phyloP scores from a whole-genome alignment of 2,329 filamentous ascomycete species.

The Penicillium crustosum region DNA sequence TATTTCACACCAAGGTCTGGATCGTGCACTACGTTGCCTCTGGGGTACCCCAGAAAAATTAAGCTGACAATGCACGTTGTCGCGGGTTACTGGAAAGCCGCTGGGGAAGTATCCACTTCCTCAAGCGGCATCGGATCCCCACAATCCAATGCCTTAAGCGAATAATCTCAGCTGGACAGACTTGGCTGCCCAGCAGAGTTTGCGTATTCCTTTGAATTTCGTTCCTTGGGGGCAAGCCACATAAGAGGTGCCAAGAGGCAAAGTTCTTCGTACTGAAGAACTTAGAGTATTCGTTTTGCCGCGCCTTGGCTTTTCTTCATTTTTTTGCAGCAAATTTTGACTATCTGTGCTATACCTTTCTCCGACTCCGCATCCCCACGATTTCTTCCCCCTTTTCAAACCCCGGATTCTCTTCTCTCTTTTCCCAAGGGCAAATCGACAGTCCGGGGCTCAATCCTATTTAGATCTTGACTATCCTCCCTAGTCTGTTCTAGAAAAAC shows the following conservation, averaged over 20 bases:
- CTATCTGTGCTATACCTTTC: conserved; percentile 21
- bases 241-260: conserved; percentile 3
- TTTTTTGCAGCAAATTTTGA: not conserved
- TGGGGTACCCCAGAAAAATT: conserved; percentile 14
- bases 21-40: conserved; percentile 6
- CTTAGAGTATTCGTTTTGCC: conserved; percentile 21
- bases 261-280: not conserved
- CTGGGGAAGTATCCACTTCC: conserved; percentile 3
- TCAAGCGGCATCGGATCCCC: not conserved
- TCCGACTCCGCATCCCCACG: conserved; percentile 21
- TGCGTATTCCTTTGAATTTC: not conserved
- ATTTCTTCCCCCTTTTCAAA: conserved; percentile 11
- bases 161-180: not conserved
- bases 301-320: conserved; percentile 9
- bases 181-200: not conserved
- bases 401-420: conserved; percentile 20
- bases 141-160: not conserved
- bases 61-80: not conserved
- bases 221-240: not conserved
- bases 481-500: conserved; percentile 2
- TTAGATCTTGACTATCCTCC: conserved; percentile 18
- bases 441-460: conserved; percentile 20
- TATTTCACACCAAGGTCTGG: not conserved
- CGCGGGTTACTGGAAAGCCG: not conserved
- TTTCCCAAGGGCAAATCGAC: conserved; percentile 3